Percentiles rank a stretch among this genome's conserved stretches.
These are phyloP conservation scores for Xylariaceae sp. DNA, from an alignment of 2,329 filamentous ascomycete genomes.

Conservation along the genomic window DNA sequence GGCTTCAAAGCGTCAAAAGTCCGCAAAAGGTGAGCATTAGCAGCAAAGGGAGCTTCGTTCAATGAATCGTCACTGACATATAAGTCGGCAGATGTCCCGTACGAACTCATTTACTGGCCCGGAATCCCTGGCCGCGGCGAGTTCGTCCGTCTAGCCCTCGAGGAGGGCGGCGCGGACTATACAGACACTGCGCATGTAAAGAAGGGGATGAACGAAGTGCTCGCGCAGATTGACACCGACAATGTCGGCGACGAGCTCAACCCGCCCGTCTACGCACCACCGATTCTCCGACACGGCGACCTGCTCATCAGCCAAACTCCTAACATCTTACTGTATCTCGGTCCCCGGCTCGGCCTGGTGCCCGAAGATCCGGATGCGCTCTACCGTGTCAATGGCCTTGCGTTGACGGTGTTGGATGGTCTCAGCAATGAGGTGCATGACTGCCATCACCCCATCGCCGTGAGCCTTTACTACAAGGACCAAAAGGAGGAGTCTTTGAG, in stretches of 20 bases:
- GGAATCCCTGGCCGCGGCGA: conserved; percentile 68
- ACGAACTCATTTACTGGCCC: conserved; percentile 68
- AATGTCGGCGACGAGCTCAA: conserved; percentile 51
- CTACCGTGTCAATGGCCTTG: conserved; percentile 57
- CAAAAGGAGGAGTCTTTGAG: conserved; percentile 63
- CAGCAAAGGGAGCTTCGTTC: neutral
- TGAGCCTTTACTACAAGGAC: conserved; percentile 62
- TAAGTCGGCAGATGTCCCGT: conserved; percentile 38
- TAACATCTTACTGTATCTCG: conserved; percentile 69
- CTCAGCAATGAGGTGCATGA: conserved; percentile 69
- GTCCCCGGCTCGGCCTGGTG: conserved; percentile 52
- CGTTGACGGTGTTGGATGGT: conserved; percentile 65
- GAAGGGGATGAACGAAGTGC: conserved; percentile 48
- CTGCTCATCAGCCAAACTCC: conserved; percentile 64
- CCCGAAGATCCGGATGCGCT: conserved; percentile 41
- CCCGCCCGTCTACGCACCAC: conserved; percentile 61
- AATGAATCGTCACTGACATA: neutral
- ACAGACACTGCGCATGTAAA: conserved; percentile 50
- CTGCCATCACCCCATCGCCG: conserved; percentile 65
- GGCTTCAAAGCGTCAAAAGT: conserved; percentile 36
- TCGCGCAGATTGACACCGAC: conserved; percentile 40
- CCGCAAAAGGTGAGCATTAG: conserved; percentile 31
- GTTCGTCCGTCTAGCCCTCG: conserved; percentile 65
- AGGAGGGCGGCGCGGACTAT: conserved; percentile 62
- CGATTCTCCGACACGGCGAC: conserved; percentile 57